Base-by-base conservation (phyloP, 306 rosid genomes). In the Ceratonia siliqua region DNA sequence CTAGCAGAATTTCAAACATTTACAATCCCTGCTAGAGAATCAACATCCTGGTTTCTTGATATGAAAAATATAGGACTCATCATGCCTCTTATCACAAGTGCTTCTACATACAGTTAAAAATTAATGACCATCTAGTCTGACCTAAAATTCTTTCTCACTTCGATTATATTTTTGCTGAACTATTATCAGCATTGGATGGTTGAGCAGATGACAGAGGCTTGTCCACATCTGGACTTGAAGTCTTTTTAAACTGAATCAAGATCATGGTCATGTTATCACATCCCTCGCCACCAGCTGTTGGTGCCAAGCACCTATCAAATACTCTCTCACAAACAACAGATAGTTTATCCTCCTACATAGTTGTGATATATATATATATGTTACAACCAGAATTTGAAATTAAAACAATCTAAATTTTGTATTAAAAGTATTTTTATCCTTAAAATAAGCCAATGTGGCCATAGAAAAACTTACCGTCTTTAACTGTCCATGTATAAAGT, bases 181-280 rank as follows among this genome's bases (percentile, higher is more conserved):
- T 63, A 8, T 41, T 28, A 7, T 63, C 70, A 22, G 3, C 52
- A 20, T 63, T 15, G 35, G 53, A 63, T 39, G 18, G 69, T 13
- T 38, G 69, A 63, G 32, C 72, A 76, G 89, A 85, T 0, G 87
- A 68, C 27, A 78, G 67, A 61, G 94, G 84, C 83, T 68, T 78
- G 81, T 80, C 84, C 43, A 12, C 73, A 69, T 33, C 57, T 20
- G 79, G 62, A 70, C 17, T 61, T 21, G 35, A 62, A 32, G 83
- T 84, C 43, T 74, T 83, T 81, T 89, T 88, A 70, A 94, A 89
- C 87, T 90, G 99, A 89, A 94, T 83, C 89, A 94, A 82, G 79
- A 94, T 92, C 99, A 94, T 92, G 66, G 96, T 94, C 99, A 90
- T 94, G 86, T 94, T 94, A 79, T 94, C 99, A 57, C 97, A 94